These are phyloP conservation scores for Salix suchowensis DNA, from an alignment of 345 rosid genomes.

Conservation along the genomic window DNA sequence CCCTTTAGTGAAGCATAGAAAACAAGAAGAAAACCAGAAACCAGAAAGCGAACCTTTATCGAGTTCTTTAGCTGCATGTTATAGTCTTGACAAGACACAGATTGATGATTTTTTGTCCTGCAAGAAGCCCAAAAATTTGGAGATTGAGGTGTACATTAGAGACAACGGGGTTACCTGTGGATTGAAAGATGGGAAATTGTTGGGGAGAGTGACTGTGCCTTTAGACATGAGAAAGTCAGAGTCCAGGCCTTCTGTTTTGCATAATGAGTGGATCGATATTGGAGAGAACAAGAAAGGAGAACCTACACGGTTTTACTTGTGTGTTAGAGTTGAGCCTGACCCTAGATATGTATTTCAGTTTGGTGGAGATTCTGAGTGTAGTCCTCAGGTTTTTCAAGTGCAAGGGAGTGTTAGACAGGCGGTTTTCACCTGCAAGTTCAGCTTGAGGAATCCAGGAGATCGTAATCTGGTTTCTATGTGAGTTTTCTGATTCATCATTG, in stretches of 20 bases:
- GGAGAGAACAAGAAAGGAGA: slow-evolving; percentile 38
- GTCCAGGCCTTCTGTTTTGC: slow-evolving; percentile 44
- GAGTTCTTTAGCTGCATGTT: slow-evolving; percentile 60
- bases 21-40: slow-evolving; percentile 13
- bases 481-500: slow-evolving; percentile 7
- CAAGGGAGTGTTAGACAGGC: slow-evolving; percentile 83
- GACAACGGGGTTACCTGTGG: slow-evolving; percentile 43
- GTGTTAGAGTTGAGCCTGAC: slow-evolving; percentile 68
- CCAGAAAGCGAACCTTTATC: slow-evolving; percentile 16
- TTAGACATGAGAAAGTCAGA: slow-evolving; percentile 61
- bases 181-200: slow-evolving; percentile 40
- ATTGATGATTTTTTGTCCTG: slow-evolving; percentile 34
- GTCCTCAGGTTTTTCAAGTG: slow-evolving; percentile 92
- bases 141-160: slow-evolving; percentile 45
- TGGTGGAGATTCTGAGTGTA: slow-evolving; percentile 88
- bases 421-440: slow-evolving; percentile 93
- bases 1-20: slow-evolving; percentile 24
- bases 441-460: slow-evolving; percentile 54
- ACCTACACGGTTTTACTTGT: slow-evolving; percentile 41
- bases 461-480: slow-evolving; percentile 60
- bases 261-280: slow-evolving; percentile 65
- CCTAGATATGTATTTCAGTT: slow-evolving; percentile 88
- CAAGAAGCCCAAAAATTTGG: slow-evolving; percentile 22
- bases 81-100: slow-evolving; percentile 48
- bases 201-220: slow-evolving; percentile 54